phyloP scores from a whole-genome alignment of 2,329 filamentous ascomycete species.

The Penicillium nordicum region DNA sequence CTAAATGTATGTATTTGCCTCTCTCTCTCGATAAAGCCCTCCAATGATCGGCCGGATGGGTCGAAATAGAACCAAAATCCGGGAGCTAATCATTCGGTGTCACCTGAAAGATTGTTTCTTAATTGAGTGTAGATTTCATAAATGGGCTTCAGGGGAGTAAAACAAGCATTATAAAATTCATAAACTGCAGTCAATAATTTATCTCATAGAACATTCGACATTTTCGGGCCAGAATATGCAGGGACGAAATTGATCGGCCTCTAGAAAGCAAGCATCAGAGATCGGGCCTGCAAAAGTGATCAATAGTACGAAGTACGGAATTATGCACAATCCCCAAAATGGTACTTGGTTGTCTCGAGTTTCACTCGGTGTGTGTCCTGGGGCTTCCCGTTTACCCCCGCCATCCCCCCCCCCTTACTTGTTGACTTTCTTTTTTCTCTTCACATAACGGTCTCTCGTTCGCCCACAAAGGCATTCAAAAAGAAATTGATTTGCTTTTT shows the following conservation, averaged over 20 bases:
- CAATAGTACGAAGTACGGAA: neutral
- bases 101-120: no score
- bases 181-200: slow-evolving; percentile 4
- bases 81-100: no score
- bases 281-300: neutral
- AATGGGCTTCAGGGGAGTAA: neutral
- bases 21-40: neutral
- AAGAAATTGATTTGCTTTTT: neutral
- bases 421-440: neutral
- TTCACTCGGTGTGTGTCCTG: neutral
- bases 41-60: neutral
- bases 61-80: neutral
- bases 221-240: slow-evolving; percentile 8
- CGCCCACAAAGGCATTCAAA: neutral
- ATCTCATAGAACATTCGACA: slow-evolving; percentile 2
- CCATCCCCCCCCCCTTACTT: neutral
- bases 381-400: neutral
- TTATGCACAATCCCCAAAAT: neutral
- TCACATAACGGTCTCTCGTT: neutral
- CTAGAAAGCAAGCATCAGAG: neutral
- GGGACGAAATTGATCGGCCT: slow-evolving; percentile 1
- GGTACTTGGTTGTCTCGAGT: neutral
- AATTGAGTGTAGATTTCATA: neutral
- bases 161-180: neutral
- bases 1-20: neutral